These are phyloP conservation scores for Chimonanthus salicifolius DNA, from an alignment of 164 flowering plant genomes.

Conservation along the genomic window DNA sequence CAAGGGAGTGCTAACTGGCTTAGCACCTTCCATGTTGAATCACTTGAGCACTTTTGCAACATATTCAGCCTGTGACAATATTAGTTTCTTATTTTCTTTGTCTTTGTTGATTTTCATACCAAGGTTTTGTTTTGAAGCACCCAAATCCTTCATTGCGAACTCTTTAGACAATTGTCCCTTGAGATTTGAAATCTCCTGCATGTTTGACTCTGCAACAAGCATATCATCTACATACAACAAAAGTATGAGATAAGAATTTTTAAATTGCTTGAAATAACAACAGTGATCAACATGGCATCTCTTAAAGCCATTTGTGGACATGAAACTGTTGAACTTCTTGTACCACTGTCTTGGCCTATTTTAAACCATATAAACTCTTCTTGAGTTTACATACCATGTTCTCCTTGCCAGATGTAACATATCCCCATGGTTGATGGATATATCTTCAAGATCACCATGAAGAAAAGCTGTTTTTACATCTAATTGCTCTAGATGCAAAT, in stretches of 20 bases:
- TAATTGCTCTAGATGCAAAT: slow-evolving; percentile 3
- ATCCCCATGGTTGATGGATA: not conserved
- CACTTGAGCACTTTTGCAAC: not conserved
- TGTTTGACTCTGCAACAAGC: not conserved
- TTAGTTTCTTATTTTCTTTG: not conserved
- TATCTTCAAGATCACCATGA: not conserved
- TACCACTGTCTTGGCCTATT: not conserved
- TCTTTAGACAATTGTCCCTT: not conserved
- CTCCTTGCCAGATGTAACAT: not conserved
- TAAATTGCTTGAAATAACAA: not conserved
- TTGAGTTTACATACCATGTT: not conserved
- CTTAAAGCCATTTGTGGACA: not conserved
- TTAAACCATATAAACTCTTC: not conserved
- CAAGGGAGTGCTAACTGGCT: not conserved
- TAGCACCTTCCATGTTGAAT: slow-evolving; percentile 3
- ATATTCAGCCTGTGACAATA: not conserved
- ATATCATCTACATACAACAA: not conserved
- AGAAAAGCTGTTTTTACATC: not conserved
- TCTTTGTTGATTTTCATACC: not conserved
- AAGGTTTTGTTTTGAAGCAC: not conserved
- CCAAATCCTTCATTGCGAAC: not conserved
- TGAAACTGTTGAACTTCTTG: not conserved
- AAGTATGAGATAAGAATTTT: no score
- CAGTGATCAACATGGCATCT: not conserved
- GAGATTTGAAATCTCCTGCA: not conserved